Base-by-base conservation (phyloP, 352 stramenopile genomes). In the Phytophthora sansomeana region DNA sequence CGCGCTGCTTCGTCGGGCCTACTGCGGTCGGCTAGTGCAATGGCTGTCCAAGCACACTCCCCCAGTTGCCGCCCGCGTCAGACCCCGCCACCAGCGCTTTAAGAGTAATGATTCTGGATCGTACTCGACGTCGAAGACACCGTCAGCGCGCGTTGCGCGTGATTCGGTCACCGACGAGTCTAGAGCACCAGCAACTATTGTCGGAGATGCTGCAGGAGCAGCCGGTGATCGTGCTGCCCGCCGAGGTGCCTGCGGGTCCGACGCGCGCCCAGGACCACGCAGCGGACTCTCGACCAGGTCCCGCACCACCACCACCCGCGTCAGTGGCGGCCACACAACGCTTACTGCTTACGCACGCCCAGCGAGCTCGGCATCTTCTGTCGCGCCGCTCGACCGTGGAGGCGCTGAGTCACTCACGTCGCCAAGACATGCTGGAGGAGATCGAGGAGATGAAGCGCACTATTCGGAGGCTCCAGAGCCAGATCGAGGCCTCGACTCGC, bases 401-500 rank as follows among this genome's bases (percentile, higher is more conserved):
- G 47, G 49, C 44, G 4, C 78, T 58, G 48, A 67, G 8, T 57
- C 58, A 13, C 32, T 28, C 13, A 5, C 69, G 56, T 19, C 72
- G 73, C 21, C 52, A 51, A 1, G 66, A 81, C 53, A 50, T 81
- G 35, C 33, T 78, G 24, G 62, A 75, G 6, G 72, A 84, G 59
- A 69, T 84, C 48, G 24, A 42, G 38, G 65, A 67, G 21, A 69
- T 84, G 48, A 59, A 64, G 28, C 46, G 43, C 8, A 53, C 75
- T 11, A 63, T 74, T 10, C 42, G 47, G 36, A 54, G 48, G 10
- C 58, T 84, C 6, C 39, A 81, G 53, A 58, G 55, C 6, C 56
- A 79, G 35, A 55, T 84, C 38, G 63, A 81, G 48, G 51, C 56
- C 48, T 77, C 72, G 21, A 67, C 51, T 46, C 69, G 60, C 33